Evolutionary conservation across 371 early-diverging fungal species (phyloP), one percentile per base, ranked within the genome.

Genomic region (Basidiobolus meristosporus): DNA sequence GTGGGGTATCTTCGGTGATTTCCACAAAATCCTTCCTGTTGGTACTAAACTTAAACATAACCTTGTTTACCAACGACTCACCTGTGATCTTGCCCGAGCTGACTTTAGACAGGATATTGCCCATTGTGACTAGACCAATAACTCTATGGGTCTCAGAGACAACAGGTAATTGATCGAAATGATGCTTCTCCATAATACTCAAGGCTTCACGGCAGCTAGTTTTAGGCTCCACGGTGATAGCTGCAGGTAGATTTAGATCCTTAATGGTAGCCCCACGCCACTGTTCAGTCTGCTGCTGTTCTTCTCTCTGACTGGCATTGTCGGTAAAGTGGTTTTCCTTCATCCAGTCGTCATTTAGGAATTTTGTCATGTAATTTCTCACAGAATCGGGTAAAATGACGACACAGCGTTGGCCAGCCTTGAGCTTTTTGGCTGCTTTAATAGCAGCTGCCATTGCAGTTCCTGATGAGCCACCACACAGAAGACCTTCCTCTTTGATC

Each of bases 361-460:
- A 90, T 60, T 92, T 95, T 46, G 89, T 82, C 93, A 95, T 93
- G 62, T 97, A 97, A 64, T 97, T 97, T 45, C 93, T 75, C 36
- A 93, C 90, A 0, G 92, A 90, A 60, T 95, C 98, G 21, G 96
- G 82, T 38, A 97, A 63, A 18, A 97, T 63, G 4, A 95, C 92
- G 40, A 93, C 91, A 49, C 82, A 79, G 21, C 83, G 70, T 53
- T 91, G 79, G 43, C 89, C 91, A 36, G 77, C 69, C 46, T 81
- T 82, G 6, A 91, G 62, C 5, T 63, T 54, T 52, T 82, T 82
- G 41, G 87, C 89, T 11, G 80, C 86, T 54, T 80, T 58, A 31
- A 90, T 46, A 9, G 95, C 87, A 7, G 75, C 82, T 39, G 66
- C 76, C 52, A 93, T 70, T 16, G 96, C 93, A 19, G 90, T 75